Evolutionary conservation across 306 rosid species (phyloP), one percentile per base, ranked within the genome.

Genomic region (Styphnolobium japonicum): DNA sequence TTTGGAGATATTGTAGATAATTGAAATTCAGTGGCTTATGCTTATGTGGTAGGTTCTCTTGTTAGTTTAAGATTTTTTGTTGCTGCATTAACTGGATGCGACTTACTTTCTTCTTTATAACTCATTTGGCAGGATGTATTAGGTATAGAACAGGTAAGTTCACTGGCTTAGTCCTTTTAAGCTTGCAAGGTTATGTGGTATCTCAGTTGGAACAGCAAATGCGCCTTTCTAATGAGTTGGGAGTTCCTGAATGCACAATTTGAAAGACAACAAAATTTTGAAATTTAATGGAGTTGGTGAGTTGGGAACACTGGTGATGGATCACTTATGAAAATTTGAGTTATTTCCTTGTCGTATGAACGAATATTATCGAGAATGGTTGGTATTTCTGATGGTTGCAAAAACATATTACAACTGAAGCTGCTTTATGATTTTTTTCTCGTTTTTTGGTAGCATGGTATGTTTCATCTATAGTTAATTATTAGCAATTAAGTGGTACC

Each of bases 41-140:
- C 56, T 51, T 29, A 4, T 40, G 77, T 40, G 81, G 74, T 87
- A 51, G 79, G 85, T 73, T 37, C 55, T 16, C 9, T n/a, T n/a
- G 4, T 77, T 12, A 2, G 51, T 31, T 45, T 7, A 48, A 2
- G 45, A 2, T 22, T 22, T 10, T 36, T n/a, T 1, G n/a, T 7
- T 5, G 37, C 21, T 43, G n/a, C n/a, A n/a, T n/a, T 34, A 36
- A 56, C 21, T 27, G 51, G 58, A 79, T 62, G 73, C 72, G 2
- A 11, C 70, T 71, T 42, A 10, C 43, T 71, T 71, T 75, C 48
- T 66, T 39, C 43, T 66, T 42, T 57, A 57, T 29, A 56, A 42
- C 34, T 53, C 21, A 40, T 78, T 71, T 86, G 36, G 56, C 80
- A 65, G 83, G 75, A 60, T 46, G 5, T 25, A 71, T 65, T 57